These are phyloP conservation scores for Heliamphora pulchella DNA, from an alignment of 179 eudicot genomes.

Conservation along the genomic window DNA sequence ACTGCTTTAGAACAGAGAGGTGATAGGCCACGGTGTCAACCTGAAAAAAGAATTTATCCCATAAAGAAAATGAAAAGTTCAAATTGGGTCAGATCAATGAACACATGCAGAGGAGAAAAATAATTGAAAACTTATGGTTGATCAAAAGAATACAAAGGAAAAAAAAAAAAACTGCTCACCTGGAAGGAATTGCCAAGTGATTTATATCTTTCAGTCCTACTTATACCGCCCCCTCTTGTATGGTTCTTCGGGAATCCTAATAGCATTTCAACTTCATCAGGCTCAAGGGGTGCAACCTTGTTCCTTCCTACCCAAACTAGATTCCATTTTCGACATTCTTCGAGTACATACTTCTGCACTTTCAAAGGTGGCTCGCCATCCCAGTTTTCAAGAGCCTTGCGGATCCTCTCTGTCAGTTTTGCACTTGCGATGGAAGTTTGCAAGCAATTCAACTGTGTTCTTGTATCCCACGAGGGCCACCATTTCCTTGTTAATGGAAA, in stretches of 20 bases:
- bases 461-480: slow-evolving; percentile 75
- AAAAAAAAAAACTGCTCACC: slow-evolving; percentile 30
- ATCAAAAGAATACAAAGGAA: not conserved
- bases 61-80: not conserved
- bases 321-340: slow-evolving; percentile 63
- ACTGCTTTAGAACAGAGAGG: slow-evolving; percentile 56
- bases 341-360: slow-evolving; percentile 35
- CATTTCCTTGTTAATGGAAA: slow-evolving; percentile 53
- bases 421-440: slow-evolving; percentile 62
- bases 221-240: slow-evolving; percentile 61
- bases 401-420: slow-evolving; percentile 39
- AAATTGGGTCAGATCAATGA: not conserved
- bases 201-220: slow-evolving; percentile 60
- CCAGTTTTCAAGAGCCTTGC: slow-evolving; percentile 28
- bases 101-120: too few relatives aligned
- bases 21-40: slow-evolving; percentile 85
- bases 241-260: slow-evolving; percentile 62
- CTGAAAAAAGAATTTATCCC: slow-evolving; percentile 25
- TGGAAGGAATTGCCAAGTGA: slow-evolving; percentile 72
- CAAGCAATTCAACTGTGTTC: slow-evolving; percentile 60
- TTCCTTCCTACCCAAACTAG: slow-evolving; percentile 75
- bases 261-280: slow-evolving; percentile 62
- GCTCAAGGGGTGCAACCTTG: slow-evolving; percentile 59
- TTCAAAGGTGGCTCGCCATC: slow-evolving; percentile 42
- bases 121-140: too few relatives aligned